phyloP scores from a whole-genome alignment of 2,329 filamentous ascomycete genomes.

The Colletotrichum sublineola region DNA sequence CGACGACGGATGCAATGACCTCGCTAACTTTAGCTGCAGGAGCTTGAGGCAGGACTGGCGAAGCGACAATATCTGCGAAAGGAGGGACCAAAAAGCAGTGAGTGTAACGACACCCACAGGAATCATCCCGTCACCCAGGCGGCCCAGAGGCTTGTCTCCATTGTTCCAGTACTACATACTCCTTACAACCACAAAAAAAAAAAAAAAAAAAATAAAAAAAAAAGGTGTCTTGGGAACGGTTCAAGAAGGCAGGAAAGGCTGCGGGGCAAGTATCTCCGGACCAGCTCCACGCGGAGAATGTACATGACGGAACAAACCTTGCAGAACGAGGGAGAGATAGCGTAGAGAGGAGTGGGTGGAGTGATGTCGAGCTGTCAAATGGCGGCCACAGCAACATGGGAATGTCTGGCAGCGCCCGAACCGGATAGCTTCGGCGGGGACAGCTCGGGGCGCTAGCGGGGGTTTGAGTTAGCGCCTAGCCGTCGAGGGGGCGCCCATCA shows the following conservation, averaged over 20 bases:
- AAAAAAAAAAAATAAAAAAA: neutral
- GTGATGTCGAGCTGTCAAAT: conserved; percentile 19
- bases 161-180: neutral
- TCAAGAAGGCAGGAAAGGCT: neutral
- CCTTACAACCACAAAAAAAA: neutral
- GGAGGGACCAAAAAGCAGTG: neutral
- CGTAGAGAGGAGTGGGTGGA: neutral
- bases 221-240: conserved; percentile 6
- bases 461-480: conserved; percentile 19
- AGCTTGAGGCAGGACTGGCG: conserved; percentile 8
- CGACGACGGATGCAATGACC: conserved; percentile 6
- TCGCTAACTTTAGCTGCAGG: conserved; percentile 19
- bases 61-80: neutral
- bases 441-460: conserved; percentile 20
- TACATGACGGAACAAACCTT: conserved; percentile 6
- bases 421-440: conserved; percentile 39
- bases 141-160: neutral
- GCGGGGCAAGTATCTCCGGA: conserved; percentile 16
- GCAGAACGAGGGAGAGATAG: neutral
- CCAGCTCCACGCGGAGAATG: conserved; percentile 29
- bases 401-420: conserved; percentile 22
- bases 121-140: neutral
- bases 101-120: neutral
- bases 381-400: conserved; percentile 20
- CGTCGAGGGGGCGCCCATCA: conserved; percentile 28